Percentiles rank a stretch among this genome's conserved stretches.
Conservation (phyloP, 495 filamentous ascomycete genomes). For the Talaromyces wortmannii region DNA sequence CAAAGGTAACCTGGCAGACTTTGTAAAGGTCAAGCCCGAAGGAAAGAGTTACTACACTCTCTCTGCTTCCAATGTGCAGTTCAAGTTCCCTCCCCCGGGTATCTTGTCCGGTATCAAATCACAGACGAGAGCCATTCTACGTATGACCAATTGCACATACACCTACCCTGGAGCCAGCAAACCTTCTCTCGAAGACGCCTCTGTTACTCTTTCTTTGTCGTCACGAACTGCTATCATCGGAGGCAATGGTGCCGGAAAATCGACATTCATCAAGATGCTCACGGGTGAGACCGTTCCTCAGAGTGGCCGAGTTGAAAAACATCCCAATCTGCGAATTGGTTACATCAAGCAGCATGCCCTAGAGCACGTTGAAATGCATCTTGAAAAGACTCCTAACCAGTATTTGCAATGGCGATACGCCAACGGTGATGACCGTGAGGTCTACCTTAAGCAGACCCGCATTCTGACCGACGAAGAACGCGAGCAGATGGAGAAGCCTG, state of each 20-base stretch:
- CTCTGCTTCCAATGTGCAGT: constrained; percentile 80
- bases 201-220: constrained; percentile 77
- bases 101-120: constrained; percentile 96
- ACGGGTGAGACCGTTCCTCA: constrained; percentile 94
- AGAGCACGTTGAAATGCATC: constrained; percentile 98
- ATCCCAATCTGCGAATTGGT: constrained; percentile 96
- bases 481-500: constrained; percentile 80
- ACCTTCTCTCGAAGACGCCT: constrained; percentile 82
- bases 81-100: constrained; percentile 96
- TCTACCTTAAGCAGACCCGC: constrained; percentile 95
- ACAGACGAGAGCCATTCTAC: constrained; percentile 82
- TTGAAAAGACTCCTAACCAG: constrained; percentile 98
- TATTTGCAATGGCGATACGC: constrained; percentile 99
- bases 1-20: constrained; percentile 88
- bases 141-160: constrained; percentile 87
- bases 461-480: constrained; percentile 78
- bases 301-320: constrained; percentile 87
- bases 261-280: constrained; percentile 93
- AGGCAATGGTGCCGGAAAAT: constrained; percentile 96
- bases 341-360: constrained; percentile 99
- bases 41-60: constrained; percentile 98
- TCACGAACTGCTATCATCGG: constrained; percentile 95
- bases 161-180: constrained; percentile 82
- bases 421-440: constrained; percentile 93
- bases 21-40: constrained; percentile 91